These are phyloP conservation scores for Mycena leptocephala DNA, from an alignment of 768 basidiomycete species.

Conservation along the genomic window DNA sequence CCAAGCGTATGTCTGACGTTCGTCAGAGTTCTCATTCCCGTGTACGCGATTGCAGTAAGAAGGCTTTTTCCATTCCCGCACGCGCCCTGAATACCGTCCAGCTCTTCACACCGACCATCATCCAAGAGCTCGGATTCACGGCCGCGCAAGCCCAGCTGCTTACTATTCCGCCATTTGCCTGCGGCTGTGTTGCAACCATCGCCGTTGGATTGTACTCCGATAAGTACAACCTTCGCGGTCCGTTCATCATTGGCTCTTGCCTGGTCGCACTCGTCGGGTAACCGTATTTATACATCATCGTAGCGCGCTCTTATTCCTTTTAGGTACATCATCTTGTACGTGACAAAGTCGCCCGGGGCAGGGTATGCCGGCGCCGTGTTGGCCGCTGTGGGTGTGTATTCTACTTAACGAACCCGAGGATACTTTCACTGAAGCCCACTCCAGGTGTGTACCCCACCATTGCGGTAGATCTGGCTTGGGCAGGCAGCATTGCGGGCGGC, in stretches of 20 bases:
- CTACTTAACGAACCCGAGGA: too few species aligned
- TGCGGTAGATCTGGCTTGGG: constrained; percentile 60
- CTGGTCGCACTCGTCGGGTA: constrained; percentile 63
- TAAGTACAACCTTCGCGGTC: constrained; percentile 60
- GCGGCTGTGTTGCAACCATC: constrained; percentile 63
- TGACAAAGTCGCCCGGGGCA: constrained; percentile 40
- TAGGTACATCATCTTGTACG: constrained; percentile 63
- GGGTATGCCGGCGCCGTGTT: constrained; percentile 59
- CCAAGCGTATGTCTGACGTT: background rate
- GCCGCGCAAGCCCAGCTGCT: constrained; percentile 67
- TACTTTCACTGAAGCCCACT: too few species aligned
- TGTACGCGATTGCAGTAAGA: constrained; percentile 55
- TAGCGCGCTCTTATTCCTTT: background rate
- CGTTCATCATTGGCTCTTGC: constrained; percentile 62
- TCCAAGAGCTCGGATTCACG: constrained; percentile 64
- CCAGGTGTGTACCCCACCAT: too few species aligned
- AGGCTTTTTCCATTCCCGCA: background rate
- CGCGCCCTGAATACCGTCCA: background rate
- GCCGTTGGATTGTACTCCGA: constrained; percentile 60
- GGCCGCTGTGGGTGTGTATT: constrained; percentile 59
- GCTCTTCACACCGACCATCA: constrained; percentile 68
- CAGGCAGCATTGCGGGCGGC: constrained; percentile 61
- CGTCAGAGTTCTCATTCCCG: constrained; percentile 58
- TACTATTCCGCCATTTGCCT: constrained; percentile 66
- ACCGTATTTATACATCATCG: background rate